A percentile compares a stretch with the other conserved stretches of the same genome.
phyloP scores from a whole-genome alignment of 768 basidiomycete genomes.

The Trichaptum fuscoviolaceum region DNA sequence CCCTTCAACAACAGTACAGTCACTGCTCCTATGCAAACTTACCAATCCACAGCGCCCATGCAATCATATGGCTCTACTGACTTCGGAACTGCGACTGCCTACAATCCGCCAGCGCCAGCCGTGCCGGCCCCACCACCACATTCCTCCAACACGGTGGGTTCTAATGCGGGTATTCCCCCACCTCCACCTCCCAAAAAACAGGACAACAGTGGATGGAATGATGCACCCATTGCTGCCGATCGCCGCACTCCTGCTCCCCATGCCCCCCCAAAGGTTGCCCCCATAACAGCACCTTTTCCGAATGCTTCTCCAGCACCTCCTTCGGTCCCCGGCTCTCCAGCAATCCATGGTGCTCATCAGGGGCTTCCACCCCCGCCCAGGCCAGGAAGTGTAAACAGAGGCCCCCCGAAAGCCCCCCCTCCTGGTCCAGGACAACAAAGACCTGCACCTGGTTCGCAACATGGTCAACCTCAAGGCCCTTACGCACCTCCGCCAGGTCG shows the following conservation, averaged over 20 bases:
- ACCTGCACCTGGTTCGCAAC: slow-evolving; percentile 4
- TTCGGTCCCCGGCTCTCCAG: slow-evolving; percentile 29
- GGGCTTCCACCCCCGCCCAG: slow-evolving; percentile 59
- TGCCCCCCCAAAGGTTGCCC: slow-evolving; percentile 48
- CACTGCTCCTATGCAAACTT: slow-evolving; percentile 12
- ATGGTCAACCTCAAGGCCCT: slow-evolving; percentile 8
- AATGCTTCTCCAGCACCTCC: slow-evolving; percentile 39
- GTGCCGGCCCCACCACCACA: slow-evolving; percentile 20
- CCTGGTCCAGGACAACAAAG: slow-evolving; percentile 29
- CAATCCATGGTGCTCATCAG: slow-evolving; percentile 31
- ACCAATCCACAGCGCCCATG: slow-evolving; percentile 19
- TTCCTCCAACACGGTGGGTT: slow-evolving; percentile 33
- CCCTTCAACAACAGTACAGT: slow-evolving; percentile 12
- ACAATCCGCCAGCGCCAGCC: slow-evolving; percentile 10
- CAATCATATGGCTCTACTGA: slow-evolving; percentile 8
- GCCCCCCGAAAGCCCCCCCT: slow-evolving; percentile 30
- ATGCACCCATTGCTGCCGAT: slow-evolving; percentile 57
- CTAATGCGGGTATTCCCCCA: slow-evolving; percentile 35
- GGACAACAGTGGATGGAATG: slow-evolving; percentile 88
- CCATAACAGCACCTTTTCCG: slow-evolving; percentile 89
- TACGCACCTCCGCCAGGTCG: slow-evolving; percentile 16
- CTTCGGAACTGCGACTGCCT: slow-evolving; percentile 4
- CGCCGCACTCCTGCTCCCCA: slow-evolving; percentile 48
- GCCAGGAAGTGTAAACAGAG: slow-evolving; percentile 51
- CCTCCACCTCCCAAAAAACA: slow-evolving; percentile 43